Base-by-base conservation (phyloP, 1,284 basidiomycete species). In the Binderoboletus segoi region DNA sequence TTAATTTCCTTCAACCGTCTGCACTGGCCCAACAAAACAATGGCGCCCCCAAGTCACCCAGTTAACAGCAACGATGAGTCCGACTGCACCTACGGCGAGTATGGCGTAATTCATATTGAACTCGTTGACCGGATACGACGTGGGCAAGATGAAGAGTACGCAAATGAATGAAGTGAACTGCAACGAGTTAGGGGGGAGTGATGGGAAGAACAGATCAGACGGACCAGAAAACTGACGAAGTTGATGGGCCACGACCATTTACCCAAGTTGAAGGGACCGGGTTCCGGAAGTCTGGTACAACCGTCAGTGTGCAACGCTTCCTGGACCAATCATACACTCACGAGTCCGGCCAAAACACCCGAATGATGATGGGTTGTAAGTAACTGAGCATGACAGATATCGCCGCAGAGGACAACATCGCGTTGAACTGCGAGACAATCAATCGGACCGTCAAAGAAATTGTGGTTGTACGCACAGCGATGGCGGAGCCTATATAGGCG, bases 21-120 rank as follows among this genome's bases (percentile, higher is more conserved):
- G 60, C 20, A 77, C 69, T 7, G 75, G 69, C 4, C 77, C 76
- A 7, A 64, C 58, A 51, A 78, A 79, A 16, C 59, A 67, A 53
- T 58, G 57, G 11, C 69, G 64, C 35, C 77, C 75, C 77, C 68
- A 69, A 24, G 57, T 51, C 8, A 62, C 16, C 70, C 67, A 72
- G 44, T 69, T 68, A 4, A 58, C 26, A 23, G 47, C 51, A 20
- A 68, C 68, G 5, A 70, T 47, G 21, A 82, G 75, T 20, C 77
- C 60, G 8, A 84, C 70, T 0, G 72, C 78, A 3, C 81, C 81
- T 21, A 83, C 73, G 4, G 80, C 80, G 1, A 84, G 77, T 45
- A 83, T 71, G 3, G 83, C 75, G 61, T 86, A 87, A 68, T 87
- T 87, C 85, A 88, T 88, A 69, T 84, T 83, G 54, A 77, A 64